Percentiles rank a stretch among this genome's conserved stretches.
Conservation (phyloP, 805 yeast genomes). For the Cyberlindnera saturnus region DNA sequence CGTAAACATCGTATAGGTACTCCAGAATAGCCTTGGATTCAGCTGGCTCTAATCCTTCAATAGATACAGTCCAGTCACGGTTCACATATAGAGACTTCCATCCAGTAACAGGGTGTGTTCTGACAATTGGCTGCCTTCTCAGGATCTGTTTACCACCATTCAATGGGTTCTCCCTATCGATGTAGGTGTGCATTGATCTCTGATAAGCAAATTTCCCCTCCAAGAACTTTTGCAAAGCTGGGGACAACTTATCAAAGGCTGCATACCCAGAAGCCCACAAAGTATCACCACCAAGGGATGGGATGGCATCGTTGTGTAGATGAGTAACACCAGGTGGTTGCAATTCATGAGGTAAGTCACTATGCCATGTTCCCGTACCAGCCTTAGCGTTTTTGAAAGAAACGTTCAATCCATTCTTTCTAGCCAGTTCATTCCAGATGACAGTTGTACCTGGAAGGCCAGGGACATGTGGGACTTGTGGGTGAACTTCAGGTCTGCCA, state of each 20-base stretch:
- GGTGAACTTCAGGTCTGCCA: neutral
- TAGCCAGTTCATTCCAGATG: constrained; percentile 24
- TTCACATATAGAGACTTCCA: constrained; percentile 52
- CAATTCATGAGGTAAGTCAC: constrained; percentile 50
- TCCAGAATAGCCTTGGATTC: constrained; percentile 41
- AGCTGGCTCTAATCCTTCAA: constrained; percentile 42
- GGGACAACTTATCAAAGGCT: constrained; percentile 50
- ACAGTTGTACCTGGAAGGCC: constrained; percentile 34
- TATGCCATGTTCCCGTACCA: constrained; percentile 28
- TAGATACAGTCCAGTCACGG: constrained; percentile 40
- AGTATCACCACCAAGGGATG: constrained; percentile 49
- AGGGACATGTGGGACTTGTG: neutral
- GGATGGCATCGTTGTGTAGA: constrained; percentile 44
- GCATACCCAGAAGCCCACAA: constrained; percentile 50
- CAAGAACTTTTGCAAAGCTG: constrained; percentile 41
- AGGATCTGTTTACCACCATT: constrained; percentile 41
- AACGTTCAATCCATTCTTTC: neutral
- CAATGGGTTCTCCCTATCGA: constrained; percentile 37
- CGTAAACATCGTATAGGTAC: constrained; percentile 38
- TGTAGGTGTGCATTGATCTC: constrained; percentile 33
- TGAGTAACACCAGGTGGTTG: constrained; percentile 51
- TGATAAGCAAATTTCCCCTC: constrained; percentile 48
- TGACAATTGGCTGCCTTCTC: constrained; percentile 49
- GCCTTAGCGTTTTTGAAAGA: neutral
- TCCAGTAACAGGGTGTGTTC: constrained; percentile 60